These are phyloP conservation scores for Verticillium albo-atrum DNA, from an alignment of 2,329 filamentous ascomycete genomes.

Conservation along the genomic window DNA sequence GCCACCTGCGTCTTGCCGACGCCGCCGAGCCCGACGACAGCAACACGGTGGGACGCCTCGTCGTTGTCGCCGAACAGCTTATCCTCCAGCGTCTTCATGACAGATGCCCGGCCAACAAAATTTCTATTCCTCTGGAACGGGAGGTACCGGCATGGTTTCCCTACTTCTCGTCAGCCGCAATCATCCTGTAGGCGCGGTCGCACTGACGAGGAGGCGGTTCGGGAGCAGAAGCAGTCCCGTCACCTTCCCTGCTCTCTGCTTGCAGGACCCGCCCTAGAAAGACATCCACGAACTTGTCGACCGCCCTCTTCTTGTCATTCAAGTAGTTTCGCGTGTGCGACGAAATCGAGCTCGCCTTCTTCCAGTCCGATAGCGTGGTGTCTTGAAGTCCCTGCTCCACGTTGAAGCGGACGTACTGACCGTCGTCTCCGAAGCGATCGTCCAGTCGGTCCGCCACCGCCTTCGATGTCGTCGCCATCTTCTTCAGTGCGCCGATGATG, in stretches of 20 bases:
- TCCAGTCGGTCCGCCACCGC: constrained; percentile 18
- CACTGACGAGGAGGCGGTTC: background rate
- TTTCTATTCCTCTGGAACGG: background rate
- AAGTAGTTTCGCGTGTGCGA: constrained; percentile 1
- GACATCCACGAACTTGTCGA: too few species aligned
- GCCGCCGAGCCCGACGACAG: background rate
- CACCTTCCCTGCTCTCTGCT: background rate
- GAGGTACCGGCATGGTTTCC: too few species aligned
- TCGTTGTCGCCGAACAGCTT: background rate
- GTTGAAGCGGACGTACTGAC: constrained; percentile 38
- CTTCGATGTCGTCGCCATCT: constrained; percentile 13
- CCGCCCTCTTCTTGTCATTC: constrained; percentile 3
- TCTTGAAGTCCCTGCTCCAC: constrained; percentile 33
- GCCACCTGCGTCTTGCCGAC: constrained; percentile 6
- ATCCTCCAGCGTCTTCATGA: background rate
- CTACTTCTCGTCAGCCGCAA: too few species aligned
- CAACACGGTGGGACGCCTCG: background rate
- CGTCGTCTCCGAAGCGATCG: constrained; percentile 27
- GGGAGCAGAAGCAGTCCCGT: background rate
- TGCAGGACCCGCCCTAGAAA: background rate
- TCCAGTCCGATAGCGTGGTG: constrained; percentile 32
- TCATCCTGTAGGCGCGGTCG: too few species aligned
- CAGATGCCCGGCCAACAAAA: background rate
- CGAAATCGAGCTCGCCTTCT: constrained; percentile 11
- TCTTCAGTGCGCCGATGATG: constrained; percentile 15